These are phyloP conservation scores for Lepiota brunneoincarnata DNA, from an alignment of 768 basidiomycete species.

Conservation along the genomic window DNA sequence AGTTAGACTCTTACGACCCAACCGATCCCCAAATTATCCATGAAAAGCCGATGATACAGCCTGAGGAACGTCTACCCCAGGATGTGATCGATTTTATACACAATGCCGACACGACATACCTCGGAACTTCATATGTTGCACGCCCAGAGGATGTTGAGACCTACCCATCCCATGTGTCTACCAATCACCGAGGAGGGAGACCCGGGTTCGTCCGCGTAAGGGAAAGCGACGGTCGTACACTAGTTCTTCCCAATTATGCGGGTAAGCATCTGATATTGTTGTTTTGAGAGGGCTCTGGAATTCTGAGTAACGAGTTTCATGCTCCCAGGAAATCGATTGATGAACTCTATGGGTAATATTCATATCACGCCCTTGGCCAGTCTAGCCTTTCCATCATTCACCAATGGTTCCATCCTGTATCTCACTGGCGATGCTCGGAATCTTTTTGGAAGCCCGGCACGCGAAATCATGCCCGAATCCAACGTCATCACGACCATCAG, in stretches of 20 bases:
- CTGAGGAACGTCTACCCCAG: constrained; percentile 42
- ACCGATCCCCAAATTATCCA: constrained; percentile 36
- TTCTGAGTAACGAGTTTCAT: background rate
- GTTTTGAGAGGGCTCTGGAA: no score
- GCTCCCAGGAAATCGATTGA: constrained; percentile 46
- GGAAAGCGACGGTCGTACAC: constrained; percentile 46
- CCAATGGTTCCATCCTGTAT: constrained; percentile 56
- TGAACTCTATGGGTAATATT: constrained; percentile 65
- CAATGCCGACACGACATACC: constrained; percentile 49
- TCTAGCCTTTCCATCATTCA: constrained; percentile 54
- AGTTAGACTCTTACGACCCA: constrained; percentile 40
- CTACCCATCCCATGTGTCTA: constrained; percentile 57
- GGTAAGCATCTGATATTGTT: constrained; percentile 28
- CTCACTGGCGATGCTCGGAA: constrained; percentile 56
- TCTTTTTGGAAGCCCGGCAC: constrained; percentile 45
- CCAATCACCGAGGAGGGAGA: constrained; percentile 62
- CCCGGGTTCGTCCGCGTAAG: constrained; percentile 61
- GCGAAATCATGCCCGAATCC: constrained; percentile 52
- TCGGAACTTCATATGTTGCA: constrained; percentile 52
- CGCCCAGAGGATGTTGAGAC: constrained; percentile 30
- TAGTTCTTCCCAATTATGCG: constrained; percentile 59
- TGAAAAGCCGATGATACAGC: constrained; percentile 28
- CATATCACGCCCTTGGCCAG: constrained; percentile 54
- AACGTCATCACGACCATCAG: constrained; percentile 45
- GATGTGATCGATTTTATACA: constrained; percentile 47